Evolutionary conservation across 2,329 filamentous ascomycete species (phyloP), one percentile per base, ranked within the genome.

Genomic region (Hypoxylon sp.): DNA sequence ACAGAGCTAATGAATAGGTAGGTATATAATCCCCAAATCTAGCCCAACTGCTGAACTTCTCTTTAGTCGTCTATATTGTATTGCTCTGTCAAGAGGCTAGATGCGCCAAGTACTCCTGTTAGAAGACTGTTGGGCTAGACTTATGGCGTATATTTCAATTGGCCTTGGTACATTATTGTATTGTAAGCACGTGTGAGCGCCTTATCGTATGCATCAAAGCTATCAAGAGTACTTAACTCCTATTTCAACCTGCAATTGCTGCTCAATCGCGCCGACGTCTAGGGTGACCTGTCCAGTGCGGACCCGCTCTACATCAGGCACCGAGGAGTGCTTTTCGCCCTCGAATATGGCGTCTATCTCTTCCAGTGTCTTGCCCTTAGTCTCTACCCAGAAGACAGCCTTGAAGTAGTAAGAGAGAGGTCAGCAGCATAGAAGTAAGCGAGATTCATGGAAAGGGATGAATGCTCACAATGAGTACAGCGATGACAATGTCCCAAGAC

Each of bases 401-500:
- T 75, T 25, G 21, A 66, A 53, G 2, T 1, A 21, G 57, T 48
- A 45, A 67, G 19, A 9, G 25, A 11, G 39, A 16, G 11, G 23
- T 63, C 47, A 53, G 52, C 29, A 21, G 11, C 45, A 23, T 21
- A 2, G 47, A 34, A 50, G 19, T 4, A 30, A n/a, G 23, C 11
- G 3, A 30, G 21, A 16, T 11, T 11, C 45, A 1, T 21, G 19
- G 3, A 43, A 30, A 7, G 9, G 14, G 29, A 16, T 8, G 16
- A 9, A 52, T 50, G 71, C 76, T 74, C 34, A 81, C 75, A 29
- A 83, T 81, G 32, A 81, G 74, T 4, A 75, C 64, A 23, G 76
- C 63, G 25, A 81, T 75, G 1, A 82, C 54, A 12, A 84, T 75
- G 61, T 83, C 79, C 76, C 78, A 81, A 0, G 75, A 76, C 3